Base-by-base conservation (phyloP, 1,284 basidiomycete species). In the Cerrena zonata region DNA sequence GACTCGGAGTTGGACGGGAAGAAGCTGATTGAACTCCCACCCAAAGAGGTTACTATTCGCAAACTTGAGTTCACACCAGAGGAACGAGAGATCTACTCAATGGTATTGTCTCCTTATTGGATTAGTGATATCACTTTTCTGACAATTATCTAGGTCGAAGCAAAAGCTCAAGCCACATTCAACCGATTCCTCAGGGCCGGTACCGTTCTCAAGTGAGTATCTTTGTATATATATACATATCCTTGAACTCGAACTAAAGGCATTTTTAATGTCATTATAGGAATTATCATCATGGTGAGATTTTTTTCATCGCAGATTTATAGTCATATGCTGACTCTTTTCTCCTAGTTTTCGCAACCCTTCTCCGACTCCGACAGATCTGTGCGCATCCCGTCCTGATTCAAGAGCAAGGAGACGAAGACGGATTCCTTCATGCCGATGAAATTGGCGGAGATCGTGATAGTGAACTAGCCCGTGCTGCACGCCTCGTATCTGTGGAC, bases 311-410 rank as follows among this genome's bases (percentile, higher is more conserved):
- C 24, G 54, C 4, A 19, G 12, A 36, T 18, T 44, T n/a, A n/a
- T n/a, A n/a, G 27, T 12, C 27, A n/a, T 24, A 50, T 19, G 12
- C 46, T 48, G 18, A 43, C n/a, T 39, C 42, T 30, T n/a, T 26
- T 47, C n/a, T 15, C 19, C 37, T 39, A 66, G 77, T 82, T 24
- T 68, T 83, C 22, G 75, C 78, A 0, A 59, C 82, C 42, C 63
- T 83, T 0, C 65, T 82, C 2, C 77, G 80, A 18, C 66, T 82
- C 2, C 74, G 80, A 5, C 79, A 82, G 58, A 64, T 80, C 34
- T 82, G 79, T 60, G 70, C 70, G 7, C 80, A 83, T 58, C 77
- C 80, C 1, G 69, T 67, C 4, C 65, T 81, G 3, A 76, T 80
- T 26, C 72, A 76, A 59, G 77, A 79, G 54, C 66, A 69, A 27